These are phyloP conservation scores for Yamadazyma trypodendri DNA, from an alignment of 1,139 yeast species.

Conservation along the genomic window DNA sequence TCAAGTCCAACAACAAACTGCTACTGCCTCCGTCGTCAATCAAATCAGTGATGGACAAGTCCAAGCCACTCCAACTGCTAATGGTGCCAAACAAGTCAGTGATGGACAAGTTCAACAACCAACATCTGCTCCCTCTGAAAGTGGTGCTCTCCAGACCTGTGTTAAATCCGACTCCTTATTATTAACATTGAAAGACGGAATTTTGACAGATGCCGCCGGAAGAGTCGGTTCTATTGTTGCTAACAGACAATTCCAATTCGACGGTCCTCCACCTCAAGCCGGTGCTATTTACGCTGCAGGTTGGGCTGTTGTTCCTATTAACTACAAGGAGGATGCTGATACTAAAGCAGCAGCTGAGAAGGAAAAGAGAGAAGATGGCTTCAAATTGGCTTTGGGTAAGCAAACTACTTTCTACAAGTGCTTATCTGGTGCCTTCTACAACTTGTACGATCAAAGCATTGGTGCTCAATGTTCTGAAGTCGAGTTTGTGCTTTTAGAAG, in stretches of 20 bases:
- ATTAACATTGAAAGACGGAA: constrained; percentile 26
- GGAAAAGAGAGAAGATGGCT: constrained; percentile 23
- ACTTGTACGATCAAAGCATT: constrained; percentile 40
- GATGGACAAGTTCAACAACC: constrained; percentile 39
- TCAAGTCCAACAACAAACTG: constrained; percentile 41
- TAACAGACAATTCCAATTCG: constrained; percentile 47
- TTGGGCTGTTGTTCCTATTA: constrained; percentile 36
- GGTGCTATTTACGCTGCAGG: constrained; percentile 42
- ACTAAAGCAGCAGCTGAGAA: constrained; percentile 15
- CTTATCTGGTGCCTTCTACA: constrained; percentile 43
- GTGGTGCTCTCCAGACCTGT: constrained; percentile 27
- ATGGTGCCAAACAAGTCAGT: constrained; percentile 25
- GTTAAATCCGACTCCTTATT: constrained; percentile 27
- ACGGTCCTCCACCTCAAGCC: constrained; percentile 46
- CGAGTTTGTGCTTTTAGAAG: constrained; percentile 35
- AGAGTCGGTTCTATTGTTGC: constrained; percentile 46
- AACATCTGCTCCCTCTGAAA: constrained; percentile 32
- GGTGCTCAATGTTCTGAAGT: constrained; percentile 39
- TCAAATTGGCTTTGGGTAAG: constrained; percentile 39
- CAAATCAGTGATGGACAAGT: constrained; percentile 66
- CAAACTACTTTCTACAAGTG: constrained; percentile 42
- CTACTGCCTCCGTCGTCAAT: constrained; percentile 36
- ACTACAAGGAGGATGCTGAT: constrained; percentile 16
- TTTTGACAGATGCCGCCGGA: constrained; percentile 31
- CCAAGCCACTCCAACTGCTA: constrained; percentile 40